Evolutionary conservation across 1,139 yeast genomes (phyloP).

Genomic region (Geotrichum reessii): DNA sequence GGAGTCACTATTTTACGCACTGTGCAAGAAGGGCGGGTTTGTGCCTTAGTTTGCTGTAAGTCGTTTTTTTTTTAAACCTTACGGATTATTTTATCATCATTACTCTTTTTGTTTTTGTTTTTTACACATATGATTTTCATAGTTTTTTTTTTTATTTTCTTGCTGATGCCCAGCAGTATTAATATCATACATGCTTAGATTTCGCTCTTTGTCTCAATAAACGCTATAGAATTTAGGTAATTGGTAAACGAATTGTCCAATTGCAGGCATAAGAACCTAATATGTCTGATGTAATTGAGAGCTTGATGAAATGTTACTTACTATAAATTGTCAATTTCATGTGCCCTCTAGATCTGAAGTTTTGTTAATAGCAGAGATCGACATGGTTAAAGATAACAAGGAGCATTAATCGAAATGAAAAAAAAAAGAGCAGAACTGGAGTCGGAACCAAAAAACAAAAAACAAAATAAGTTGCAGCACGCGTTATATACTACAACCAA

Average conservation of each 20-base stretch:
- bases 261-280: too few relatives aligned
- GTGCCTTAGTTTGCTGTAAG: conserved; percentile 17
- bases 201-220: too few relatives aligned
- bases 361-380: not conserved
- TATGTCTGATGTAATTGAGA: too few relatives aligned
- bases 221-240: too few relatives aligned
- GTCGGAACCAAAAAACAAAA: not conserved
- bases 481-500: too few relatives aligned
- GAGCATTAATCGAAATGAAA: not conserved
- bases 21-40: conserved; percentile 59
- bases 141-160: not conserved
- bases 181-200: too few relatives aligned
- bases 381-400: not conserved
- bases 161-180: not conserved
- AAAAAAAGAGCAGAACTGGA: not conserved
- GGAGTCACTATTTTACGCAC: conserved; percentile 50
- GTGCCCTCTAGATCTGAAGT: not conserved
- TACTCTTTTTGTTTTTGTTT: not conserved
- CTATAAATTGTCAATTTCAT: not conserved
- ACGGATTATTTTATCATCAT: not conserved
- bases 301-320: not conserved
- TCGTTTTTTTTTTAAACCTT: not conserved
- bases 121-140: too few relatives aligned
- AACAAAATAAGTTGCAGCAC: too few relatives aligned
- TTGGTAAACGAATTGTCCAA: too few relatives aligned